These are phyloP conservation scores for Raffaelea ambrosiae DNA, from an alignment of 2,329 filamentous ascomycete species.

Conservation along the genomic window DNA sequence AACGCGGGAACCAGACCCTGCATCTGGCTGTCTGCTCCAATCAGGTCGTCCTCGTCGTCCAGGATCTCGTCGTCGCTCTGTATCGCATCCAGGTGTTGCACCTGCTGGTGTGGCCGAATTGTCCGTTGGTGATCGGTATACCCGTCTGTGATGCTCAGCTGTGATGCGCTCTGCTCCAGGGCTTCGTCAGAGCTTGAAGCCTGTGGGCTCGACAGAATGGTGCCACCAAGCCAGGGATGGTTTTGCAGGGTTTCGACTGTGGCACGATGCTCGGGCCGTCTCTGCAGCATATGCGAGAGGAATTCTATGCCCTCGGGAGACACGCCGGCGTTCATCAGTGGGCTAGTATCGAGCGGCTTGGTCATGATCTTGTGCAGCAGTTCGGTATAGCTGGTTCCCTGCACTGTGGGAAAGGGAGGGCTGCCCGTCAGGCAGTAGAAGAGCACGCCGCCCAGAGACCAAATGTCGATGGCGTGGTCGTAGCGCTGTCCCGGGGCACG, in stretches of 20 bases:
- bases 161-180: conserved; percentile 50
- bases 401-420: conserved; percentile 73
- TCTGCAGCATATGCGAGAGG: conserved; percentile 68
- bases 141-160: conserved; percentile 47
- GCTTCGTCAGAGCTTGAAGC: conserved; percentile 45
- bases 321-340: conserved; percentile 50
- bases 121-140: conserved; percentile 4
- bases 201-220: too few relatives aligned
- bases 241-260: conserved; percentile 60
- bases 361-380: conserved; percentile 85
- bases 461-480: conserved; percentile 87
- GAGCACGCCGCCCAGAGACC: conserved; percentile 89
- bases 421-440: conserved; percentile 75
- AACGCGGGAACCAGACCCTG: conserved; percentile 20
- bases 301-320: conserved; percentile 66
- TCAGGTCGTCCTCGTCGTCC: conserved; percentile 12
- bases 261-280: conserved; percentile 69
- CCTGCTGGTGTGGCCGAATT: conserved; percentile 13
- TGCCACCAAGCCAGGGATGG: conserved; percentile 63
- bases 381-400: conserved; percentile 66
- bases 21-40: conserved; percentile 21
- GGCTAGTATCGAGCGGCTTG: conserved; percentile 55
- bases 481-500: conserved; percentile 56
- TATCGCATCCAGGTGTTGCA: conserved; percentile 5
- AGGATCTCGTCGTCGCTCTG: conserved; percentile 21